Evolutionary conservation across 2,329 filamentous ascomycete species (phyloP), one percentile per base, ranked within the genome.

Genomic region (Ceratocystis huliohia): DNA sequence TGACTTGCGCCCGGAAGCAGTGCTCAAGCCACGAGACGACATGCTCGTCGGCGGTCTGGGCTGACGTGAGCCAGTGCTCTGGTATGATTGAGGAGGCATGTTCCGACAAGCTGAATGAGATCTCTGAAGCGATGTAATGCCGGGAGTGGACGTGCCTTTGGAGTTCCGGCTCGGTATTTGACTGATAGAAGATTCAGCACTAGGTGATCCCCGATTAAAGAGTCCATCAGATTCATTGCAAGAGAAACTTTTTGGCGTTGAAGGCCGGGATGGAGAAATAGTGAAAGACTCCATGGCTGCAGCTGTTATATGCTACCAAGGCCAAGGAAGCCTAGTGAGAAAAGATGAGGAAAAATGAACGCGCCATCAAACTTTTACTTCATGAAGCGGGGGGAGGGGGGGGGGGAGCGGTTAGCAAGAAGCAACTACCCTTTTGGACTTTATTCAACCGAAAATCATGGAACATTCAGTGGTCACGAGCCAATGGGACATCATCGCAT

Each of bases 1-100:
- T 37, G 80, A 81, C 64, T 76, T 79, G 50, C 79, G 77, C 7
- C 78, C 77, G 2, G 78, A 78, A 1, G 76, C 71, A 5, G 77
- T 79, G n/a, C 74, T 77, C 20, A 76, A 72, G 1, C 75, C 72
- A 3, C 65, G 64, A 5, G 67, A 63, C 15, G 69, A 69, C 6
- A 44, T 59, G 8, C 65, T 65, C 6, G 69, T 70, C 8, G 63
- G 41, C 13, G 69, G 66, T 2, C 69, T 66, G 22, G 62, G 63
- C 2, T 53, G 46, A 3, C 57, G 44, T 3, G 46, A 61, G 45
- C 53, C 67, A 65, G 25, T 53, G 50, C 63, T 66, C 6, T 53
- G 64, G 22, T 68, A 68, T 25, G 28, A 28, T 33, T 46, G 41
- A 13, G 15, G 10, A 7, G 13, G 33, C 5, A 28, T 10, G 46